Evolutionary conservation across 108 stramenopile genomes (phyloP).

Genomic region (Tribonema minus): DNA sequence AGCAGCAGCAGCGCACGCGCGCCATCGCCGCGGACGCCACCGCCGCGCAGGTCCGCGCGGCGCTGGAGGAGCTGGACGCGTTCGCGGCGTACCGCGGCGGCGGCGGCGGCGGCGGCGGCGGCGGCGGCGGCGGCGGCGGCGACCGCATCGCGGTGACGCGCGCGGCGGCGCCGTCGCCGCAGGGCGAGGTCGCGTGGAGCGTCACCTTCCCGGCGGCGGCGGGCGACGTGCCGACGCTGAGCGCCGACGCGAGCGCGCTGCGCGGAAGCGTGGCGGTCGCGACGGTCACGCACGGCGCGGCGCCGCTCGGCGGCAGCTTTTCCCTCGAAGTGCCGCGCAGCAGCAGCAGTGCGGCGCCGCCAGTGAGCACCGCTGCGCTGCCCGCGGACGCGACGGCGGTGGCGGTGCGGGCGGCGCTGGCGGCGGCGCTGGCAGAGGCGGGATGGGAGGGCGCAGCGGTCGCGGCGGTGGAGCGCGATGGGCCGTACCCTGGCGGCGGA

Average conservation of each 20-base stretch:
- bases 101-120: no score
- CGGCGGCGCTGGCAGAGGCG: no score
- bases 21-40: no score
- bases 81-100: no score
- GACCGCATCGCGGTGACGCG: no score
- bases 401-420: neutral
- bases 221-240: conserved; percentile 9
- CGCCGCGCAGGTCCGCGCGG: no score
- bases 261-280: conserved; percentile 3
- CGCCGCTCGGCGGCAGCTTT: conserved; percentile 8
- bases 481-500: conserved; percentile 16
- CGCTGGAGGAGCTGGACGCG: no score
- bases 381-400: neutral
- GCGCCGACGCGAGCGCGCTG: neutral
- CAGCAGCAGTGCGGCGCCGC: no score
- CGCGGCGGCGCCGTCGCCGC: conserved; percentile 16
- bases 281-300: conserved; percentile 3
- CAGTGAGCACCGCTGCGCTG: conserved; percentile 5
- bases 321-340: conserved; percentile 26
- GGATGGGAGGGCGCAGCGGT: neutral
- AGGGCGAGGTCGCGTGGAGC: conserved; percentile 21
- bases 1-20: no score
- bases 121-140: no score
- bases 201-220: conserved; percentile 5
- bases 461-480: neutral